phyloP scores from a whole-genome alignment of 192 early-diverging fungal genomes.

The Piromyces finnis region DNA sequence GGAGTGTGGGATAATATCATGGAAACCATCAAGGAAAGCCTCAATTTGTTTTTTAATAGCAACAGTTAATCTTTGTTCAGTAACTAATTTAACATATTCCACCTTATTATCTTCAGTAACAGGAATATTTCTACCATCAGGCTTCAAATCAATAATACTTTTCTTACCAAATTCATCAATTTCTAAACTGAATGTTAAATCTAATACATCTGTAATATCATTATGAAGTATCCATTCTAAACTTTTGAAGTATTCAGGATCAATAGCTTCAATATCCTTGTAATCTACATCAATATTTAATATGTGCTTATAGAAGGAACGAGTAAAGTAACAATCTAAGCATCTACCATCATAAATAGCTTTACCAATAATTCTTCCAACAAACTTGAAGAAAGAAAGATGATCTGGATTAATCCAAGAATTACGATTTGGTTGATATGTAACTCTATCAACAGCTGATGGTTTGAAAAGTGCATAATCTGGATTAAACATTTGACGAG shows the following conservation, averaged over 20 bases:
- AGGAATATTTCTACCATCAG: constrained; percentile 63
- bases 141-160: constrained; percentile 72
- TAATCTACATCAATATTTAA: constrained; percentile 82
- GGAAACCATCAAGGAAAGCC: constrained; percentile 84
- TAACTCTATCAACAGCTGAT: constrained; percentile 84
- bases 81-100: constrained; percentile 87
- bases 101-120: constrained; percentile 94
- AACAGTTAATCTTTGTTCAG: constrained; percentile 72
- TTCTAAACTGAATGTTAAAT: constrained; percentile 86
- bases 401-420: constrained; percentile 88
- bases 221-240: constrained; percentile 96
- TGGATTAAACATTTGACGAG: constrained; percentile 95
- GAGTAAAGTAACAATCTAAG: constrained; percentile 90
- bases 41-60: constrained; percentile 93
- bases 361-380: constrained; percentile 95
- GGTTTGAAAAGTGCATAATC: constrained; percentile 96
- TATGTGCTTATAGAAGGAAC: constrained; percentile 98
- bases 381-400: constrained; percentile 90
- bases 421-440: constrained; percentile 92
- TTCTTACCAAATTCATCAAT: constrained; percentile 82
- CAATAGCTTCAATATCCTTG: constrained; percentile 93
- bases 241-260: constrained; percentile 91
- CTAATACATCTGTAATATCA: constrained; percentile 86
- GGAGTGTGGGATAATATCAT: constrained; percentile 80
- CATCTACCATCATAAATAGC: constrained; percentile 94